Conservation (phyloP, 2,329 filamentous ascomycete species). For the Neodidymelliopsis sp. region DNA sequence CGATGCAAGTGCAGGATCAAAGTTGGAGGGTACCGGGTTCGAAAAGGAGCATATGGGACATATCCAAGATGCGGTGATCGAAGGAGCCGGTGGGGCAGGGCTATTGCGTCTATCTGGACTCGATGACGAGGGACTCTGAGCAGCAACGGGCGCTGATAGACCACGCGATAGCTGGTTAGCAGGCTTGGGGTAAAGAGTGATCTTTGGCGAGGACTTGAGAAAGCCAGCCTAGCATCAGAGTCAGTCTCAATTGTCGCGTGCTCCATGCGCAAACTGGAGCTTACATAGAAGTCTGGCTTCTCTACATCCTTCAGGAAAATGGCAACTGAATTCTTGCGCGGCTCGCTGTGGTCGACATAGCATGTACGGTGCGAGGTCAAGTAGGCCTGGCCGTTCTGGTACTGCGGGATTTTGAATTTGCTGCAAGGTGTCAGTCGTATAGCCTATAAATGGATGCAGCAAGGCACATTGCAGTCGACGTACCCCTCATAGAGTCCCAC, state of each 20-base stretch:
- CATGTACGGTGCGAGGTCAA: constrained; percentile 94
- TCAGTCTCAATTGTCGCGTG: constrained; percentile 27
- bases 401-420: constrained; percentile 92
- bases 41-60: constrained; percentile 96
- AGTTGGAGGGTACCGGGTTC: constrained; percentile 91
- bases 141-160: constrained; percentile 56
- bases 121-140: constrained; percentile 34
- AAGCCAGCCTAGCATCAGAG: constrained; percentile 73
- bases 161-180: constrained; percentile 68
- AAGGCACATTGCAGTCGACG: constrained; percentile 46
- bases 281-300: constrained; percentile 73
- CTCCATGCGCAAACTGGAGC: not conserved
- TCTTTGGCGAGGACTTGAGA: constrained; percentile 91
- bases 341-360: constrained; percentile 90
- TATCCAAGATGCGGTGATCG: constrained; percentile 82
- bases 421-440: constrained; percentile 56
- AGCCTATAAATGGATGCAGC: constrained; percentile 9
- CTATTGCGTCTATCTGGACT: constrained; percentile 46
- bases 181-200: constrained; percentile 86
- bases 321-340: constrained; percentile 82
- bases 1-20: constrained; percentile 81
- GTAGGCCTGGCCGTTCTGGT: constrained; percentile 96
- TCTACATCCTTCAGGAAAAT: constrained; percentile 92
- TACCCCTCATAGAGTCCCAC: constrained; percentile 98
- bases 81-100: constrained; percentile 56